Evolutionary conservation across 805 yeast genomes (phyloP), one percentile per base, ranked within the genome.

Genomic region (Starmera pachycereana): DNA sequence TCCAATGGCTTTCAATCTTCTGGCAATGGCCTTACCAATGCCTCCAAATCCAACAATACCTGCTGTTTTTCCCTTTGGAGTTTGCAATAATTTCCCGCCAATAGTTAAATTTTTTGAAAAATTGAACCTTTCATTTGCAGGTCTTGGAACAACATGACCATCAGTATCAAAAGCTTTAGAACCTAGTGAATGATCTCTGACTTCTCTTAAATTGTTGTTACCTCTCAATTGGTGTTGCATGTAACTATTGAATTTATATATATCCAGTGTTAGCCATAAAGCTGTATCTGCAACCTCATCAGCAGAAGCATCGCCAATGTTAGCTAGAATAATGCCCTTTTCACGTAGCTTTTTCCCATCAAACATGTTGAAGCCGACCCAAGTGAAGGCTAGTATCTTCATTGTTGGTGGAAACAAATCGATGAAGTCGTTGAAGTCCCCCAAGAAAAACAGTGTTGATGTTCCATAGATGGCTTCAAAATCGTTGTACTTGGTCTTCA

Each of bases 241-340:
- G 36, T 68, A 57, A 1, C 68, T 56, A 43, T 75, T 74, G 56
- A 69, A 68, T 46, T 92, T 67, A 62, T 79, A 80, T 18, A 76
- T 69, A 32, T 76, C 68, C 42, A 83, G 54, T 0, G 82, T 62
- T 47, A 78, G 66, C 51, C 63, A 70, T 35, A 81, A 60, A 4
- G 80, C 90, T 42, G 78, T 61, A 46, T 84, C 94, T 4, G 89
- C 83, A 25, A 84, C 94, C 12, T 82, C 80, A 33, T 67, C 74
- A 1, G 83, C 74, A 0, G 81, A 76, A 32, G 66, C 62, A 10
- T 71, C 61, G 43, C 84, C 72, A 40, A 77, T 78, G 52, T 84
- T 80, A 44, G 83, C 74, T 44, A 84, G 63, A 8, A 61, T 51
- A 25, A 84, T 72, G 12, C 69, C 71, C 31, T 69, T 64, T 29